These are phyloP conservation scores for Plantago ovata DNA, from an alignment of 257 asterid genomes.

Conservation along the genomic window DNA sequence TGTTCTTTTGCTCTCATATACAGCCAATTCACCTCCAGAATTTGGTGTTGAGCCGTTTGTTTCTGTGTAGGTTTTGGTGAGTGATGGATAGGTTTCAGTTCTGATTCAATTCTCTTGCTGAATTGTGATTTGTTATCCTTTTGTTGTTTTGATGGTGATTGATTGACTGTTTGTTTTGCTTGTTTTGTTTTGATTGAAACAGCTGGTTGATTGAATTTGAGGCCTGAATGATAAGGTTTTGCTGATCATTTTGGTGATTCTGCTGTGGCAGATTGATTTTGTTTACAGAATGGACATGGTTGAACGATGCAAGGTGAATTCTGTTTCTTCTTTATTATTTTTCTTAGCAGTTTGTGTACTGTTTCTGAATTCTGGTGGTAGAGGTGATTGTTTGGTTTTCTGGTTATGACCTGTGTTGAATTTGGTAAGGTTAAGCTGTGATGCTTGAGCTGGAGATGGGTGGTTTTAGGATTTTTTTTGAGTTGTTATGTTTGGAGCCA, in stretches of 20 bases:
- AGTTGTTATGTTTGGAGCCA: background rate
- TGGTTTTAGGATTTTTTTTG: too few relatives aligned
- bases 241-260: conserved; percentile 20
- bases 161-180: conserved; percentile 11
- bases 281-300: conserved; percentile 32
- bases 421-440: too few relatives aligned
- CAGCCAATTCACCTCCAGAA: background rate
- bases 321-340: background rate
- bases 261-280: conserved; percentile 23
- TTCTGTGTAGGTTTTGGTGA: background rate
- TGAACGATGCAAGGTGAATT: conserved; percentile 34
- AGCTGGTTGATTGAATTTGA: conserved; percentile 24
- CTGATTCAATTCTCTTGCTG: background rate
- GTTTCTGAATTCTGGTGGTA: background rate
- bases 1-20: background rate
- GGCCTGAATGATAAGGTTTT: conserved; percentile 11
- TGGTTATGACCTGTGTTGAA: background rate
- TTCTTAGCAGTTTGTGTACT: background rate
- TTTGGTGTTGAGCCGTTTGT: too few relatives aligned
- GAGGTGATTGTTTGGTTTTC: conserved; percentile 3
- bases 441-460: too few relatives aligned
- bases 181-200: conserved; percentile 12
- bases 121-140: background rate
- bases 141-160: background rate
- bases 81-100: background rate